Evolutionary conservation across 2,329 filamentous ascomycete genomes (phyloP).

Genomic region (Xylariaceae sp.): DNA sequence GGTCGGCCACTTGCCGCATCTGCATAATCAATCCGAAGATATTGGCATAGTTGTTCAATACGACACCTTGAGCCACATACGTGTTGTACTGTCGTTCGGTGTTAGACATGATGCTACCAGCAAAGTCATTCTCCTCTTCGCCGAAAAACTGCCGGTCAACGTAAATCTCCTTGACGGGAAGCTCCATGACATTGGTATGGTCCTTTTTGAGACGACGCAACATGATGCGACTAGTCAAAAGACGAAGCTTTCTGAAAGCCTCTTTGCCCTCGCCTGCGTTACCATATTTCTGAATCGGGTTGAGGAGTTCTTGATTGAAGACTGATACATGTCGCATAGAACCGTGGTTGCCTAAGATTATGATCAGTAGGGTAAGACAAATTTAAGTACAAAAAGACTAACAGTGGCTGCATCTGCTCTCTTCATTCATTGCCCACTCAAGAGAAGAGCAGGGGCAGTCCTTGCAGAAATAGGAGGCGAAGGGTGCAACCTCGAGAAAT

Average conservation of each 20-base stretch:
- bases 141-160: slow-evolving; percentile 96
- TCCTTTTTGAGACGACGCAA: slow-evolving; percentile 92
- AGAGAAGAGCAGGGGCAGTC: slow-evolving; percentile 79
- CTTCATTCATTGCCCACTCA: slow-evolving; percentile 80
- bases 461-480: slow-evolving; percentile 94
- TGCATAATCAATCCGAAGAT: slow-evolving; percentile 99
- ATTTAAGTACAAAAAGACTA: slow-evolving; percentile 48
- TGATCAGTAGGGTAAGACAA: background rate
- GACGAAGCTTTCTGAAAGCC: slow-evolving; percentile 81
- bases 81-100: slow-evolving; percentile 90
- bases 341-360: slow-evolving; percentile 33
- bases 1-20: slow-evolving; percentile 97
- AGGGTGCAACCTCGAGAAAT: slow-evolving; percentile 87
- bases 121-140: slow-evolving; percentile 94
- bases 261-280: slow-evolving; percentile 66
- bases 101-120: slow-evolving; percentile 92
- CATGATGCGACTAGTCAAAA: slow-evolving; percentile 95
- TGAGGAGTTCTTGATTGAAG: slow-evolving; percentile 94
- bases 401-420: slow-evolving; percentile 75
- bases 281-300: slow-evolving; percentile 73
- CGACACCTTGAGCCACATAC: slow-evolving; percentile 90
- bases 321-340: slow-evolving; percentile 69
- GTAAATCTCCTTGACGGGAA: slow-evolving; percentile 91
- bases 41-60: slow-evolving; percentile 98
- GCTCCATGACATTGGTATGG: slow-evolving; percentile 91